A percentile compares a stretch with the other conserved stretches of the same genome.
Evolutionary conservation across 2,329 filamentous ascomycete species (phyloP).

Genomic region (Botrytis fragariae): DNA sequence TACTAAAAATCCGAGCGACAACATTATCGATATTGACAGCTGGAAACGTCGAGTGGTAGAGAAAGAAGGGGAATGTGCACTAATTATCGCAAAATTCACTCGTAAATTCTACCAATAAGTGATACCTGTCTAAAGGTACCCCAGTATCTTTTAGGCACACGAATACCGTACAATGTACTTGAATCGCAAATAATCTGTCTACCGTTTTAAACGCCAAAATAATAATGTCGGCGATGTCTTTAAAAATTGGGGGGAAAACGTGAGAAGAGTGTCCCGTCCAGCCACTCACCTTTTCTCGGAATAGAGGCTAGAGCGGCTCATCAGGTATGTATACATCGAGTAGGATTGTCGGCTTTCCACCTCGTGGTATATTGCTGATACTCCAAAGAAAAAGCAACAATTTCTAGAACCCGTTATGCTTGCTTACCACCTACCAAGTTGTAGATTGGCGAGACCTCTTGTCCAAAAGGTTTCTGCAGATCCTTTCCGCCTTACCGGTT

Average conservation of each 20-base stretch:
- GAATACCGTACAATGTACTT: neutral
- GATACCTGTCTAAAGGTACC: constrained; percentile 2
- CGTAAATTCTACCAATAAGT: constrained; percentile 14
- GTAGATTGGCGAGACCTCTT: constrained; percentile 21
- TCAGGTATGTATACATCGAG: constrained; percentile 9
- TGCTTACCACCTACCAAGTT: constrained; percentile 14
- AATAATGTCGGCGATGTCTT: constrained; percentile 10
- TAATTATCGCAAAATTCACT: neutral
- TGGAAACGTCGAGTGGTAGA: neutral
- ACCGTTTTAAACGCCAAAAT: constrained; percentile 17
- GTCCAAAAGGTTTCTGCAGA: constrained; percentile 15
- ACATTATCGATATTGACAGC: neutral
- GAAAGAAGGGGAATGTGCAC: neutral
- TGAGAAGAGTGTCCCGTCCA: neutral
- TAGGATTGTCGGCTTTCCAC: constrained; percentile 2
- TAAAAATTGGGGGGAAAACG: neutral
- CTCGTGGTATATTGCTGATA: constrained; percentile 15
- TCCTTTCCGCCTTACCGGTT: constrained; percentile 22
- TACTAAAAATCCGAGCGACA: constrained; percentile 1
- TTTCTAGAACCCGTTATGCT: constrained; percentile 19
- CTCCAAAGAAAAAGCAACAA: constrained; percentile 14
- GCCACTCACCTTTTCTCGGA: neutral
- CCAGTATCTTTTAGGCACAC: neutral
- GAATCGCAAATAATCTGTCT: neutral
- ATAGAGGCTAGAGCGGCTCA: constrained; percentile 6